Evolutionary conservation across 805 yeast genomes (phyloP).

Genomic region (Lipomyces japonicus): DNA sequence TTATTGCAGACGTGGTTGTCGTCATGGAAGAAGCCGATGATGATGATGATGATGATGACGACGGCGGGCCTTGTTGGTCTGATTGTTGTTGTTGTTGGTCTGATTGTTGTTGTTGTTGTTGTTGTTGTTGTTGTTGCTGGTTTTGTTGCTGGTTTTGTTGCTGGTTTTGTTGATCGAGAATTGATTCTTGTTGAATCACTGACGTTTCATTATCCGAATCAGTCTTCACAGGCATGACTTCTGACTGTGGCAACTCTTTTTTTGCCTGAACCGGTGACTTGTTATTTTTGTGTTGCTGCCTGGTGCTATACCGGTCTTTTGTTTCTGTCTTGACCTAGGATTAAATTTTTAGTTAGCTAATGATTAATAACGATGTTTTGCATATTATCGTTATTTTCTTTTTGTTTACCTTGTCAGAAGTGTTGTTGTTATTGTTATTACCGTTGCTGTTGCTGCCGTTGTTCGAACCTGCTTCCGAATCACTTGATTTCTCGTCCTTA

Average conservation of each 20-base stretch:
- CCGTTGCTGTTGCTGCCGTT: not conserved
- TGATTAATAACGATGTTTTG: not conserved
- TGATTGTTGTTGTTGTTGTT: slow-evolving; percentile 1
- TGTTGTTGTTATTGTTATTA: not conserved
- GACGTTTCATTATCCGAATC: no score
- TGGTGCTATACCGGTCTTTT: not conserved
- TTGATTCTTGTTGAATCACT: no score
- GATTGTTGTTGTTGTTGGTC: not conserved
- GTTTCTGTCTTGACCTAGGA: not conserved
- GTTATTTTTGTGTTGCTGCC: not conserved
- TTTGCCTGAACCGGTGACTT: not conserved
- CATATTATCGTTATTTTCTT: not conserved
- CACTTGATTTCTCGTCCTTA: slow-evolving; percentile 19
- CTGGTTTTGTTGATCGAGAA: not conserved
- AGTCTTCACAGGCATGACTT: no score
- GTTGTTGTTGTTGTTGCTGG: not conserved
- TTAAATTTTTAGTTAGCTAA: not conserved
- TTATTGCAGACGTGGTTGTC: not conserved
- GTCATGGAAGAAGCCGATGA: not conserved
- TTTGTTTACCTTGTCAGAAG: not conserved
- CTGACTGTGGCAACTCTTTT: no score
- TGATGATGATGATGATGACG: not conserved
- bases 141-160: slow-evolving; percentile 2
- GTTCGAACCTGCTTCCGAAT: slow-evolving; percentile 5
- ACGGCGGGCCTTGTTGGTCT: not conserved